Percentiles rank a stretch among this genome's conserved stretches.
These are phyloP conservation scores for Panellus pusillus DNA, from an alignment of 768 basidiomycete species.

Conservation along the genomic window DNA sequence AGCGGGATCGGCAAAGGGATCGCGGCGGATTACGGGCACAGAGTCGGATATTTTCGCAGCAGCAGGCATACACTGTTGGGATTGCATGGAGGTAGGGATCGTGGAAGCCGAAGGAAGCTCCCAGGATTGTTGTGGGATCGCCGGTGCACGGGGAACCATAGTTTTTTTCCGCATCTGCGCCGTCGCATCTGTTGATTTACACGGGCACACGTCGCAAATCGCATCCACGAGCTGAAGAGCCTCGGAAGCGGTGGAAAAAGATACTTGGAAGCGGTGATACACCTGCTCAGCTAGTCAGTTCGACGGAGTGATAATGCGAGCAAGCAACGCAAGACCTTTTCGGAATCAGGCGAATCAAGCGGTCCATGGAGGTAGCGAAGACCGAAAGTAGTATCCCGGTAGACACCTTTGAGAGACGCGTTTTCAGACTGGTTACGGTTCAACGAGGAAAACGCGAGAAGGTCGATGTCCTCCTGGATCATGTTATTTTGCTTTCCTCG, in stretches of 20 bases:
- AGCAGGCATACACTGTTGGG: too few relatives aligned
- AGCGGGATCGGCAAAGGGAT: slow-evolving; percentile 4
- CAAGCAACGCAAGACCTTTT: slow-evolving; percentile 8
- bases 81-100: too few relatives aligned
- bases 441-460: slow-evolving; percentile 63
- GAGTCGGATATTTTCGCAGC: too few relatives aligned
- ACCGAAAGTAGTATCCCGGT: slow-evolving; percentile 70
- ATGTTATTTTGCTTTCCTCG: neutral
- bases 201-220: slow-evolving; percentile 71
- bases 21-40: neutral
- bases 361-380: slow-evolving; percentile 66
- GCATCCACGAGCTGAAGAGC: slow-evolving; percentile 60
- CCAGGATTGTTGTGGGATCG: too few relatives aligned
- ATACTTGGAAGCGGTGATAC: slow-evolving; percentile 77
- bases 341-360: slow-evolving; percentile 27
- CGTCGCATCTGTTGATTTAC: slow-evolving; percentile 51
- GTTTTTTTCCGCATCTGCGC: neutral
- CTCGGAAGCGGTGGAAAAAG: slow-evolving; percentile 51
- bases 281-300: slow-evolving; percentile 38
- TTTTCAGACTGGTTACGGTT: slow-evolving; percentile 43
- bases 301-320: neutral
- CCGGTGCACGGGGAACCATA: too few relatives aligned
- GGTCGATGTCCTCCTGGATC: slow-evolving; percentile 73
- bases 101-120: too few relatives aligned
- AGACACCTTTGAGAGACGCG: slow-evolving; percentile 78